A percentile compares a stretch with the other conserved stretches of the same genome.
These are phyloP conservation scores for Agapanthus africanus DNA, from an alignment of 106 monocot genomes.

Conservation along the genomic window DNA sequence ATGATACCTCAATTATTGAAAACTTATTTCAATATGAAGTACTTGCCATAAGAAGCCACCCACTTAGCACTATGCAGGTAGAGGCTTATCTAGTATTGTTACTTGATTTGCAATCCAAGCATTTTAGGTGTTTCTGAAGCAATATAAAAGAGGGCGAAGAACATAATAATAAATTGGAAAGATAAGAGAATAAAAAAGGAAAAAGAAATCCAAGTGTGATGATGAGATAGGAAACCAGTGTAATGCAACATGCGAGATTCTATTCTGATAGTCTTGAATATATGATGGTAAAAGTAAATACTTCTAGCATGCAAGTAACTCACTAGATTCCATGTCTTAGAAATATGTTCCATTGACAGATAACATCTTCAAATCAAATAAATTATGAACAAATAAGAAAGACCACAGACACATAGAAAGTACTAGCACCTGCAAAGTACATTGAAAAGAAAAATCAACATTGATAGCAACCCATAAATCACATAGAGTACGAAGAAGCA, in stretches of 20 bases:
- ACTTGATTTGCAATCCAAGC: no score
- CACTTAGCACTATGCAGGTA: no score
- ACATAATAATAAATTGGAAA: not conserved
- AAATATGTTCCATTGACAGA: not conserved
- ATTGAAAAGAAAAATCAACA: not conserved
- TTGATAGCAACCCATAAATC: not conserved
- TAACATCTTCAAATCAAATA: not conserved
- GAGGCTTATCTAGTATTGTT: no score
- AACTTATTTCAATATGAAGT: not conserved
- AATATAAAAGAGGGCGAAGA: not conserved
- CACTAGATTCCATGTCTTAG: not conserved
- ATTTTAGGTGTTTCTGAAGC: no score
- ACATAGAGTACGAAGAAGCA: conserved; percentile 1
- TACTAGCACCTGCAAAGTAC: not conserved
- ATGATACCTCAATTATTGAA: not conserved
- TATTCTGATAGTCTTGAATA: not conserved
- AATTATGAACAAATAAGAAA: not conserved
- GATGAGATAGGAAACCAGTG: not conserved
- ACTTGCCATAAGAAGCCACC: no score
- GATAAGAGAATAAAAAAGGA: not conserved
- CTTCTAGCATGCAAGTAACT: not conserved
- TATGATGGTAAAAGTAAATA: not conserved
- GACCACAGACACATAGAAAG: not conserved
- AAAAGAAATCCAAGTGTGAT: no score
- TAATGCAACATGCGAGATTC: not conserved